phyloP scores from a whole-genome alignment of 1,139 yeast genomes.

The Scheffersomyces illinoinensis region DNA sequence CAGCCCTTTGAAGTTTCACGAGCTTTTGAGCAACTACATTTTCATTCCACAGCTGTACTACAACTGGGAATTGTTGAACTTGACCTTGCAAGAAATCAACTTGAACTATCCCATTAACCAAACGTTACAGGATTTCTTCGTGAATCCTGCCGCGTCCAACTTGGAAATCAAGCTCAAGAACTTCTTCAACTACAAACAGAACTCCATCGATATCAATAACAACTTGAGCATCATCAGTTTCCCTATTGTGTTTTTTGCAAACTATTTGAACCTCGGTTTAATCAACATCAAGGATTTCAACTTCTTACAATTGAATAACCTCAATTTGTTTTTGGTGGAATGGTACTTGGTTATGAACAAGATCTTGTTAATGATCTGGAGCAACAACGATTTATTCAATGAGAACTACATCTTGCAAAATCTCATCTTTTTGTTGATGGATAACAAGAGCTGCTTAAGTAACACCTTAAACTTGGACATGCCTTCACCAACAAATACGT shows the following conservation, averaged over 20 bases:
- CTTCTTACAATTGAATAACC: constrained; percentile 13
- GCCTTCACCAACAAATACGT: neutral
- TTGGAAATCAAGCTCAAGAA: constrained; percentile 12
- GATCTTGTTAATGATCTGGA: constrained; percentile 22
- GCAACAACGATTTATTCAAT: constrained; percentile 13
- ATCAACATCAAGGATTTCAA: constrained; percentile 12
- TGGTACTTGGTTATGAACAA: constrained; percentile 44
- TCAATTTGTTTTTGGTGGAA: constrained; percentile 28
- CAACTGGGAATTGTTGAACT: constrained; percentile 42
- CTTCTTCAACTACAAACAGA: constrained; percentile 13
- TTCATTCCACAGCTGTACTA: constrained; percentile 36
- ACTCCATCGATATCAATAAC: constrained; percentile 22
- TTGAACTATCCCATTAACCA: constrained; percentile 10
- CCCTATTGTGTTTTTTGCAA: constrained; percentile 43
- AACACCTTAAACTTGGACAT: constrained; percentile 10
- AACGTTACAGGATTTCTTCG: constrained; percentile 9
- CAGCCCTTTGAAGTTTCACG: constrained; percentile 47
- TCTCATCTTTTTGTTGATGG: constrained; percentile 14
- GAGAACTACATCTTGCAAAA: constrained; percentile 16
- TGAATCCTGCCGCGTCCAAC: constrained; percentile 19
- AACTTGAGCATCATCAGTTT: constrained; percentile 37
- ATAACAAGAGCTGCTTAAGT: constrained; percentile 13
- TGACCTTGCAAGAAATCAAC: constrained; percentile 39
- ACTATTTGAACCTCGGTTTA: constrained; percentile 21
- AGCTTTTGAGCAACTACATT: constrained; percentile 41